Conservation (phyloP, 2,329 filamentous ascomycete genomes). For the Fusarium siculi region DNA sequence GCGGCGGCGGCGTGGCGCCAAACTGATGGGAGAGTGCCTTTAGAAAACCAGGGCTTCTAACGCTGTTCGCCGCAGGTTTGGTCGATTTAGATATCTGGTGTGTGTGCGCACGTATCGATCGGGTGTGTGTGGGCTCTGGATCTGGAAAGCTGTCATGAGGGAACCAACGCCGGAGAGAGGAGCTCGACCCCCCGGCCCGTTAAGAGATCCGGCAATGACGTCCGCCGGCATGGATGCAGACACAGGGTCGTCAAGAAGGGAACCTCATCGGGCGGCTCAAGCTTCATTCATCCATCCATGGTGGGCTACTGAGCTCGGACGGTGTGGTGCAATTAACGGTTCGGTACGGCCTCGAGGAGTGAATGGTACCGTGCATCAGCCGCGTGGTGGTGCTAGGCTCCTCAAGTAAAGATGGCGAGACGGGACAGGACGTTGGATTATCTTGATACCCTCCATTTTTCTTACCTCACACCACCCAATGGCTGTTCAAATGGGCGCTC, state of each 20-base stretch:
- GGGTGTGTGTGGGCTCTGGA: constrained; percentile 37
- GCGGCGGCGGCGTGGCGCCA: constrained; percentile 17
- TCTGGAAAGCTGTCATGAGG: constrained; percentile 39
- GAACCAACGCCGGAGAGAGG: constrained; percentile 28
- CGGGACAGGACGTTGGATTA: constrained; percentile 30
- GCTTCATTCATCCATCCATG: constrained; percentile 3
- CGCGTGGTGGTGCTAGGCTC: constrained; percentile 35
- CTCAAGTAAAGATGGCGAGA: constrained; percentile 27
- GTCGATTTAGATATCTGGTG: constrained; percentile 31
- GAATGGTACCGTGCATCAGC: constrained; percentile 25
- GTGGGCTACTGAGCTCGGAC: constrained; percentile 22
- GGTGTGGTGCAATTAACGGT: constrained; percentile 28
- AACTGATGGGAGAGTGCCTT: constrained; percentile 18
- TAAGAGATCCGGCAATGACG: constrained; percentile 37
- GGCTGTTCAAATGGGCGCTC: constrained; percentile 11
- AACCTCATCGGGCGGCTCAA: constrained; percentile 7
- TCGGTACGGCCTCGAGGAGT: constrained; percentile 17
- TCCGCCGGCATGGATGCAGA: constrained; percentile 26
- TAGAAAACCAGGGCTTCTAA: constrained; percentile 15
- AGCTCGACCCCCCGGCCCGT: constrained; percentile 34
- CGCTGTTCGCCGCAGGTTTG: constrained; percentile 21
- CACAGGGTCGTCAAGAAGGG: constrained; percentile 21
- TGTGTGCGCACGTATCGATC: constrained; percentile 34
- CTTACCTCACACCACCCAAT: constrained; percentile 34
- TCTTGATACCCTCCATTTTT: constrained; percentile 40